Percentiles rank a stretch among this genome's conserved stretches.
These are phyloP conservation scores for Nemania sp. DNA, from an alignment of 2,329 filamentous ascomycete genomes.

Conservation along the genomic window DNA sequence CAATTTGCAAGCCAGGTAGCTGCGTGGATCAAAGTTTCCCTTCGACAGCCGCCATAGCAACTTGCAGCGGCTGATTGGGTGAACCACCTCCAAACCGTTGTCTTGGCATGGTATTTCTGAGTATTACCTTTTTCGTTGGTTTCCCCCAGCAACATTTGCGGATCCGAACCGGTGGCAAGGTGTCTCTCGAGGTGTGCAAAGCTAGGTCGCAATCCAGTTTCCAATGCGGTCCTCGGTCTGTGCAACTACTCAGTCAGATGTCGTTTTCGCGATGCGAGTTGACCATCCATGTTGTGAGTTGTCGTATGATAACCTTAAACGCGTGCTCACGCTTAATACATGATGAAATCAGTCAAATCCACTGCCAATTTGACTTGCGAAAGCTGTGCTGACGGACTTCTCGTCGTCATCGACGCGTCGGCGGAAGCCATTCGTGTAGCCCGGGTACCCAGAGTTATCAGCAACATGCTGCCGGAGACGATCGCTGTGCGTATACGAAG, in stretches of 20 bases:
- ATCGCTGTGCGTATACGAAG: constrained; percentile 77
- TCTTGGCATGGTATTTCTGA: constrained; percentile 4
- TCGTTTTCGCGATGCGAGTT: constrained; percentile 15
- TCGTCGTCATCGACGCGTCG: constrained; percentile 87
- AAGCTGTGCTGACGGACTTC: constrained; percentile 93
- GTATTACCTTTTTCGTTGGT: constrained; percentile 1
- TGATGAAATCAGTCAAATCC: constrained; percentile 40
- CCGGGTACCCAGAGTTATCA: constrained; percentile 76
- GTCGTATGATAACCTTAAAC: constrained; percentile 14
- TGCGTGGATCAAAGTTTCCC: constrained; percentile 7
- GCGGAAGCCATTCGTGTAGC: constrained; percentile 68
- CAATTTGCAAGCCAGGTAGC: constrained; percentile 1
- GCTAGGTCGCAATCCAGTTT: constrained; percentile 17
- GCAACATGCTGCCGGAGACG: constrained; percentile 87
- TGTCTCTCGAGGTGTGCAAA: constrained; percentile 19
- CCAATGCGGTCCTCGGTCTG: constrained; percentile 15
- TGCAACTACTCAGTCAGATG: constrained; percentile 16
- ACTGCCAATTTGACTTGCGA: constrained; percentile 87
- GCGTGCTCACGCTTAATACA: constrained; percentile 14
- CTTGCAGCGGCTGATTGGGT: neutral
- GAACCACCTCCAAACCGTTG: constrained; percentile 8
- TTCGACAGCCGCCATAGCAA: constrained; percentile 2
- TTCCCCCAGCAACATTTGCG: constrained; percentile 5
- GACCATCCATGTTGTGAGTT: constrained; percentile 16
- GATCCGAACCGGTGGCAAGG: constrained; percentile 6